A percentile compares a stretch with the other conserved stretches of the same genome.
These are phyloP conservation scores for Funneliformis geosporum DNA, from an alignment of 192 early-diverging fungal genomes.

Conservation along the genomic window DNA sequence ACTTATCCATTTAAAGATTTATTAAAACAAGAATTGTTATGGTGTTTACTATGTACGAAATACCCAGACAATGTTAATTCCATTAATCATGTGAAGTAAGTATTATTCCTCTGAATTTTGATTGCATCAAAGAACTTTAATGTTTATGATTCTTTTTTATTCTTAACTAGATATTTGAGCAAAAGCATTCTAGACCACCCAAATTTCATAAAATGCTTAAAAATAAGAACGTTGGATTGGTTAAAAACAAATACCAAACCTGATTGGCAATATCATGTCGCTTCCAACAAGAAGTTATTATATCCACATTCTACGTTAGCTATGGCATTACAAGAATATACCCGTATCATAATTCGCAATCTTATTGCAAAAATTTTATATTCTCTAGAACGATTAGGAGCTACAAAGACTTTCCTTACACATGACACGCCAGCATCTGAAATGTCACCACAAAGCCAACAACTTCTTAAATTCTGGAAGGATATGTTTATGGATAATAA, in stretches of 20 bases:
- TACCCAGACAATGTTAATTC: conserved; percentile 23
- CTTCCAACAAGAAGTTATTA: conserved; percentile 10
- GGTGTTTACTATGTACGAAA: conserved; percentile 33
- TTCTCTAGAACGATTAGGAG: conserved; percentile 16
- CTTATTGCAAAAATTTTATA: conserved; percentile 28
- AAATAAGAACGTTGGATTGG: neutral
- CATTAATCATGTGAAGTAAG: conserved; percentile 21
- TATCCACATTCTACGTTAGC: conserved; percentile 13
- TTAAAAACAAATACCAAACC: neutral
- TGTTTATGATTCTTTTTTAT: neutral
- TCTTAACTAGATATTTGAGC: neutral
- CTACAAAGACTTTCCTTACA: neutral
- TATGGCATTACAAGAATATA: conserved; percentile 7
- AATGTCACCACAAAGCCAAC: neutral
- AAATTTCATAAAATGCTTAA: too few species aligned
- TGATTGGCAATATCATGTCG: conserved; percentile 28
- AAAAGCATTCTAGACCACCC: neutral
- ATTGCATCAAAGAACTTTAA: neutral
- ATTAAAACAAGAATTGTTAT: conserved; percentile 18
- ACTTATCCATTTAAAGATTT: conserved; percentile 19
- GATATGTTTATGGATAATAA: conserved; percentile 15
- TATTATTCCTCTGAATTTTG: neutral
- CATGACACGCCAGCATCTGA: neutral
- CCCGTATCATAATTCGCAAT: neutral
- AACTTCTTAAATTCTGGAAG: conserved; percentile 16